These are phyloP conservation scores for Leptomonas pyrrhocoris DNA, from an alignment of 208 protist species.

Conservation along the genomic window DNA sequence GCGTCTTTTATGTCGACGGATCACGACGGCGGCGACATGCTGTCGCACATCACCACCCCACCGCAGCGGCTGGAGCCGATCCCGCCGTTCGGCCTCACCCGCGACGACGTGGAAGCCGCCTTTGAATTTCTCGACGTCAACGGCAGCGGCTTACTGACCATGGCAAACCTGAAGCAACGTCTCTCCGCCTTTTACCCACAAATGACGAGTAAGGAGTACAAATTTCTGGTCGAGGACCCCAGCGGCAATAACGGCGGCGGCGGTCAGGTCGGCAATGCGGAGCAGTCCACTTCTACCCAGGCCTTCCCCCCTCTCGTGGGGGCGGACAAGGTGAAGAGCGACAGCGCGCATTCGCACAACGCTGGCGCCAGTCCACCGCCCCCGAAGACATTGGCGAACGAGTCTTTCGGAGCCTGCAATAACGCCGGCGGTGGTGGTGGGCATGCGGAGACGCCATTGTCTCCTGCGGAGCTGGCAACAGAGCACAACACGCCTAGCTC, in stretches of 20 bases:
- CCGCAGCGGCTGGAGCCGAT: slow-evolving; percentile 6
- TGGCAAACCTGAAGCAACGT: slow-evolving; percentile 83
- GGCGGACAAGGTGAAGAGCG: background rate
- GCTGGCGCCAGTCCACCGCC: background rate
- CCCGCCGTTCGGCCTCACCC: slow-evolving; percentile 54
- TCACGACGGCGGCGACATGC: slow-evolving; percentile 8
- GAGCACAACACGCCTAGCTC: background rate
- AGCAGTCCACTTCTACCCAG: background rate
- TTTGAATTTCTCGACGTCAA: slow-evolving; percentile 94
- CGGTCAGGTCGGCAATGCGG: background rate
- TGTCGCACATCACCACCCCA: background rate
- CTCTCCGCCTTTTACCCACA: slow-evolving; percentile 93
- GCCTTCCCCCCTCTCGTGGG: background rate
- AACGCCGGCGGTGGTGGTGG: background rate
- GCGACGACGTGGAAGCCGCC: slow-evolving; percentile 87
- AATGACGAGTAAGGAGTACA: slow-evolving; percentile 92
- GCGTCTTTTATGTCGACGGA: slow-evolving; percentile 4
- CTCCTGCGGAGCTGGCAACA: background rate
- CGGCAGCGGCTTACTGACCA: slow-evolving; percentile 79
- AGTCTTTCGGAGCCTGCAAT: background rate
- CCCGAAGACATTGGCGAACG: background rate
- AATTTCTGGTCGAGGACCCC: slow-evolving; percentile 90
- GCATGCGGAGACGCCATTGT: background rate
- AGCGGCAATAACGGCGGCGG: slow-evolving; percentile 14
- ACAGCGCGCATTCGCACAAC: background rate